phyloP scores from a whole-genome alignment of 805 yeast species.

The Kodamaea lidongshanica region DNA sequence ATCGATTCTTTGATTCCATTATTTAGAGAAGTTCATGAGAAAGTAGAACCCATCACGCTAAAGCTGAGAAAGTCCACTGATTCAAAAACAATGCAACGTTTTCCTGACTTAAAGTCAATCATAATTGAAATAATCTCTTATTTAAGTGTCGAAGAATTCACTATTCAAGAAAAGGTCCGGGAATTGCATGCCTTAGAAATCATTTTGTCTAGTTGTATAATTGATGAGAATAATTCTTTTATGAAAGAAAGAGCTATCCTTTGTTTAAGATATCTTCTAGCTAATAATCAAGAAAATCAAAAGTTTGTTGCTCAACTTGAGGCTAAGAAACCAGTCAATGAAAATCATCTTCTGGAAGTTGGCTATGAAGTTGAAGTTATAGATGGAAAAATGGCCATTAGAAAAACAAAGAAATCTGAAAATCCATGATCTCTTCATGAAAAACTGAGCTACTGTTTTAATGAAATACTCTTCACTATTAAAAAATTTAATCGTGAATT shows the following conservation, averaged over 20 bases:
- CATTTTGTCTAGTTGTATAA: slow-evolving; percentile 71
- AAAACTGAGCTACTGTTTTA: too few relatives aligned
- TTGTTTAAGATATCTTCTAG: slow-evolving; percentile 64
- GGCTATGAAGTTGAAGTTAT: slow-evolving; percentile 73
- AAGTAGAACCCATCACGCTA: slow-evolving; percentile 18
- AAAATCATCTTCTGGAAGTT: slow-evolving; percentile 50
- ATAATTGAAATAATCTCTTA: slow-evolving; percentile 61
- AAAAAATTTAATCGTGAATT: not conserved
- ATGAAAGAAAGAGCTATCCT: slow-evolving; percentile 79
- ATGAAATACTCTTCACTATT: too few relatives aligned
- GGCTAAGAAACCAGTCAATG: slow-evolving; percentile 59
- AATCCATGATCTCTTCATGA: slow-evolving; percentile 7
- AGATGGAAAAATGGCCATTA: slow-evolving; percentile 63
- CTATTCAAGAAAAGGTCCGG: slow-evolving; percentile 64
- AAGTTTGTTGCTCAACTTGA: slow-evolving; percentile 69
- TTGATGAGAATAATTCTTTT: slow-evolving; percentile 85
- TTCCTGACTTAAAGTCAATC: slow-evolving; percentile 59
- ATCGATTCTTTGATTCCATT: slow-evolving; percentile 30
- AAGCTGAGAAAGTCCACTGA: slow-evolving; percentile 19
- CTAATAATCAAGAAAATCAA: slow-evolving; percentile 65
- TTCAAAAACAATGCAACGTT: slow-evolving; percentile 16
- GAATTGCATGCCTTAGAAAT: slow-evolving; percentile 62
- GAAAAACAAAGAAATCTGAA: slow-evolving; percentile 16
- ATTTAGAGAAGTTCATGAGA: slow-evolving; percentile 36
- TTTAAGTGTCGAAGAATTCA: slow-evolving; percentile 44